phyloP scores from a whole-genome alignment of 192 early-diverging fungal genomes.

The Geranomyces michiganensis region DNA sequence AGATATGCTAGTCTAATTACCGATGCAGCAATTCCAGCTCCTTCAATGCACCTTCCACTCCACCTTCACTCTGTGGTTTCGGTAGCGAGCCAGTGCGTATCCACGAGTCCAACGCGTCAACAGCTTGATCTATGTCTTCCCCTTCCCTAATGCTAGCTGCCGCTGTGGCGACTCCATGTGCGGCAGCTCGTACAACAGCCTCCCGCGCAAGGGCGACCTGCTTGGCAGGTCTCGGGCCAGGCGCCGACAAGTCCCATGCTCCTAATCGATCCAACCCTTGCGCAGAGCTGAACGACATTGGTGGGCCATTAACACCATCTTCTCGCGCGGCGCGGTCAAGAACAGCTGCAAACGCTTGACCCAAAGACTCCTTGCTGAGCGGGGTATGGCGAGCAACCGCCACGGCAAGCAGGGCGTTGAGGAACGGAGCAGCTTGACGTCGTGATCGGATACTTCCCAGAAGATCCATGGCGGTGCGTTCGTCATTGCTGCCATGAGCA shows the following conservation, averaged over 20 bases:
- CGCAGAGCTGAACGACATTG: constrained; percentile 30
- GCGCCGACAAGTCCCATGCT: constrained; percentile 11
- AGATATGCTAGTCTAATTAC: no score
- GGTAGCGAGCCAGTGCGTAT: neutral
- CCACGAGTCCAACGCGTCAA: constrained; percentile 20
- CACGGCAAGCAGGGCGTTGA: constrained; percentile 8
- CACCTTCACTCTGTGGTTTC: neutral
- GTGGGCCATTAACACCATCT: neutral
- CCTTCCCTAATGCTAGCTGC: constrained; percentile 19
- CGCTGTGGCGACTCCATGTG: constrained; percentile 25
- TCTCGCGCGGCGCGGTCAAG: constrained; percentile 18
- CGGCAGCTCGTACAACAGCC: constrained; percentile 24
- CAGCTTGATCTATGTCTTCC: constrained; percentile 14
- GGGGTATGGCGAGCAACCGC: constrained; percentile 8
- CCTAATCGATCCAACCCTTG: neutral
- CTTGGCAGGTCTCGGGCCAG: neutral
- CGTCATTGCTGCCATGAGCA: neutral
- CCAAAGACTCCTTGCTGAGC: constrained; percentile 7
- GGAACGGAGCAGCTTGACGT: constrained; percentile 11
- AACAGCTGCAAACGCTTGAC: constrained; percentile 15
- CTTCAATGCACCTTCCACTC: constrained; percentile 4
- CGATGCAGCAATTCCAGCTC: neutral
- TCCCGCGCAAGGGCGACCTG: constrained; percentile 2
- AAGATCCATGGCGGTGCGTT: constrained; percentile 4
- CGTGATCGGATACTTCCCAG: constrained; percentile 16